Evolutionary conservation across 1,284 basidiomycete species (phyloP).

Genomic region (Puccinia hordei): DNA sequence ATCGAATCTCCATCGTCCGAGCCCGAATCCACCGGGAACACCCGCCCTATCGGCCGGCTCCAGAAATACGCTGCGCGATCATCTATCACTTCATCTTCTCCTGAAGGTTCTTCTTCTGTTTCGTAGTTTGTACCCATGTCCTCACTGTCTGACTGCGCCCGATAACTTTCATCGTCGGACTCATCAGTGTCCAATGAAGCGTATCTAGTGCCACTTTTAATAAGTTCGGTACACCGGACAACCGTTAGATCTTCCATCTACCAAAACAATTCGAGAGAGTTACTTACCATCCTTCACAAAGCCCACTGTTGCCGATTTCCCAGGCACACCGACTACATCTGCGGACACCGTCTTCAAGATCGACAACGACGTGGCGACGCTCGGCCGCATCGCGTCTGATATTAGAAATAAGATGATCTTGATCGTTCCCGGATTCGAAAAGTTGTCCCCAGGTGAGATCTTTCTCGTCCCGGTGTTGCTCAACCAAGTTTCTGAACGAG

Average conservation of each 20-base stretch:
- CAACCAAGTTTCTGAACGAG: conserved; percentile 30
- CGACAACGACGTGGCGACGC: conserved; percentile 15
- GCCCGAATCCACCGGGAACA: not conserved
- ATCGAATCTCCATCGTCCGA: conserved; percentile 23
- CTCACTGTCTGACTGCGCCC: not conserved
- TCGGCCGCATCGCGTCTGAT: not conserved
- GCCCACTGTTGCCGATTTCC: conserved; percentile 36
- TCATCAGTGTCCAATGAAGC: conserved; percentile 20
- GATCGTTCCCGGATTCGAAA: conserved; percentile 7
- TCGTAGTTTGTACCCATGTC: conserved; percentile 28
- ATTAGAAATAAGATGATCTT: not conserved
- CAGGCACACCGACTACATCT: conserved; percentile 42
- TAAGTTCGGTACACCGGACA: not conserved
- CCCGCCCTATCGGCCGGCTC: not conserved
- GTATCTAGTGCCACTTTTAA: conserved; percentile 6
- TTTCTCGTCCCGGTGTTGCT: conserved; percentile 42
- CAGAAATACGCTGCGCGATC: not conserved
- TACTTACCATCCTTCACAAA: conserved; percentile 48
- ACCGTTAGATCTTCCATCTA: not conserved
- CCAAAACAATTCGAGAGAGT: not conserved
- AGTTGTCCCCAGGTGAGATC: conserved; percentile 45
- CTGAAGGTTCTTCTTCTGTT: not conserved
- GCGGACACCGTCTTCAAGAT: conserved; percentile 38
- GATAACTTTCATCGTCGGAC: conserved; percentile 11
- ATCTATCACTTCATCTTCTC: not conserved